Evolutionary conservation across 176 grass and related monocot species (phyloP).

Genomic region (Triticum turgidum): DNA sequence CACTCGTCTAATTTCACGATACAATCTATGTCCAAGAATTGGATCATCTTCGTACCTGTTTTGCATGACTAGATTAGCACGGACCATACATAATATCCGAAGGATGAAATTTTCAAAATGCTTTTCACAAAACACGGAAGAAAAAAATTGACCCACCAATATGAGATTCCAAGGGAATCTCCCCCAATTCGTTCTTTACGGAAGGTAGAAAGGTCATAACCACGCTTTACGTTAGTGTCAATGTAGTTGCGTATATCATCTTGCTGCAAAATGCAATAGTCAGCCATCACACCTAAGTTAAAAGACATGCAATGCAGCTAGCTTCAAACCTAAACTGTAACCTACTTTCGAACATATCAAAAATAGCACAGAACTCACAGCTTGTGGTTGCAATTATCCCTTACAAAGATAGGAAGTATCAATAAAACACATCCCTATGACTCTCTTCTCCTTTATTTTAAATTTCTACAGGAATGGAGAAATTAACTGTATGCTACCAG

Average conservation of each 20-base stretch:
- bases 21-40: slow-evolving; percentile 87
- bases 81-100: slow-evolving; percentile 1
- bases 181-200: slow-evolving; percentile 94
- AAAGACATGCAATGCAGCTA: slow-evolving; percentile 13
- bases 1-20: slow-evolving; percentile 90
- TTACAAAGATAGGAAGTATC: background rate
- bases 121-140: background rate
- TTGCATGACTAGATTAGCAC: slow-evolving; percentile 33
- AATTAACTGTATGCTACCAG: background rate
- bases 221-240: slow-evolving; percentile 82
- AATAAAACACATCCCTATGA: background rate
- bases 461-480: background rate
- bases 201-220: slow-evolving; percentile 69
- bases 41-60: slow-evolving; percentile 99
- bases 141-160: slow-evolving; percentile 58
- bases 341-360: background rate
- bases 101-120: background rate
- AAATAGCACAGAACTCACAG: background rate
- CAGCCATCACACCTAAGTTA: slow-evolving; percentile 19
- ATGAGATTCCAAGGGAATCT: slow-evolving; percentile 93
- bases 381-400: background rate
- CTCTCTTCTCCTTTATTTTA: background rate
- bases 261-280: slow-evolving; percentile 77
- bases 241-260: slow-evolving; percentile 95
- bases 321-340: background rate